phyloP scores from a whole-genome alignment of 1,284 basidiomycete genomes.

The Ceratobasidium sp. region DNA sequence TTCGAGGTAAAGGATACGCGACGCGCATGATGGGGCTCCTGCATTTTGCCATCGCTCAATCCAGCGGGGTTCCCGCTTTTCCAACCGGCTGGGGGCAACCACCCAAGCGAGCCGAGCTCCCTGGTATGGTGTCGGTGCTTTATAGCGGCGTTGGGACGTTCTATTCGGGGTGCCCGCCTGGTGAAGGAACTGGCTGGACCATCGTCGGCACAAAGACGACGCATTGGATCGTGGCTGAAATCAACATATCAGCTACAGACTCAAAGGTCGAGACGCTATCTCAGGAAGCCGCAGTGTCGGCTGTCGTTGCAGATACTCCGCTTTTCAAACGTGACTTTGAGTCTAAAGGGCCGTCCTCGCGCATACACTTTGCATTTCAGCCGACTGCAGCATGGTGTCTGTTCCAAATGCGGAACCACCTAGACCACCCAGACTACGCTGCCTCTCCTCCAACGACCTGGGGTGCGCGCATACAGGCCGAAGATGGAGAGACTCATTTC shows the following conservation, averaged over 20 bases:
- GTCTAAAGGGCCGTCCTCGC: conserved; percentile 44
- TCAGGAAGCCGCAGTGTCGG: conserved; percentile 40
- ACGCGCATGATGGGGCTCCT: conserved; percentile 62
- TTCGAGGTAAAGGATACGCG: conserved; percentile 61
- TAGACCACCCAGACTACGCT: conserved; percentile 42
- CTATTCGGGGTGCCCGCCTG: conserved; percentile 59
- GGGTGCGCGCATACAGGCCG: conserved; percentile 30
- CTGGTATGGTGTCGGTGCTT: conserved; percentile 59
- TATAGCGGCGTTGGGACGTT: conserved; percentile 71
- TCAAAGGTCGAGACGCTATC: conserved; percentile 33
- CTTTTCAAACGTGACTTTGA: conserved; percentile 42
- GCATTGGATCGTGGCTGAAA: conserved; percentile 54
- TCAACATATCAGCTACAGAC: conserved; percentile 9
- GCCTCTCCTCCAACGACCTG: conserved; percentile 17
- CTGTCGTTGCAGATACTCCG: conserved; percentile 23
- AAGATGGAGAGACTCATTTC: conserved; percentile 61
- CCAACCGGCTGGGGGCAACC: conserved; percentile 55
- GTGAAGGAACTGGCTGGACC: conserved; percentile 58
- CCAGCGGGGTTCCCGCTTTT: conserved; percentile 51
- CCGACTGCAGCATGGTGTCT: conserved; percentile 58
- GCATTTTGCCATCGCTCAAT: conserved; percentile 59
- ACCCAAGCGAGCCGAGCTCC: conserved; percentile 51
- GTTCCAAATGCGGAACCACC: conserved; percentile 59
- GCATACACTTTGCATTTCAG: conserved; percentile 55
- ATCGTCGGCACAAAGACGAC: conserved; percentile 56